phyloP scores from a whole-genome alignment of 108 stramenopile genomes.

The Skeletonema costatum region DNA sequence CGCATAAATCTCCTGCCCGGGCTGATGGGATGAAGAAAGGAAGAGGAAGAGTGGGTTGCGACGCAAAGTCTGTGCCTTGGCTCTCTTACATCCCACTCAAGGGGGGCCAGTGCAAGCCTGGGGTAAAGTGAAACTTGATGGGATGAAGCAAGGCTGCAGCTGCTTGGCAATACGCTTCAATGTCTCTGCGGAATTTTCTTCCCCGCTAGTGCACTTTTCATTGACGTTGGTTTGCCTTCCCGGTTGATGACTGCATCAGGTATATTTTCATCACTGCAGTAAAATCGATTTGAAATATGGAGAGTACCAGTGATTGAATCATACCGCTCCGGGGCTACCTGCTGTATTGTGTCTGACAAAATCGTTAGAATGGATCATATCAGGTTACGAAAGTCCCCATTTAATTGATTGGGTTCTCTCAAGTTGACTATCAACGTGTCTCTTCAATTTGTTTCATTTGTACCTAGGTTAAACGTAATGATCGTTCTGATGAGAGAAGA shows the following conservation, averaged over 20 bases:
- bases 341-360: conserved; percentile 1
- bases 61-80: no score
- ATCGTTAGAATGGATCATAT: neutral
- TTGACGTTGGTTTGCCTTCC: conserved; percentile 65
- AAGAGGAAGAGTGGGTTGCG: no score
- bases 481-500: conserved; percentile 34
- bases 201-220: conserved; percentile 65
- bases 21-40: conserved; percentile 7
- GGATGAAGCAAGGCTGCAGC: conserved; percentile 37
- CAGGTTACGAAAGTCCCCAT: conserved; percentile 54
- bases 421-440: neutral
- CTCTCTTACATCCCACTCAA: no score
- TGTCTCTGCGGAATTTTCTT: conserved; percentile 73
- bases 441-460: conserved; percentile 1
- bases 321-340: conserved; percentile 29
- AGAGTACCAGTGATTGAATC: conserved; percentile 69
- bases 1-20: conserved; percentile 8
- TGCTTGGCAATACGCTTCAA: conserved; percentile 69
- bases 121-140: neutral
- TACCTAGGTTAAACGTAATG: conserved; percentile 58
- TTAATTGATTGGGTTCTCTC: neutral
- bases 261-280: conserved; percentile 25
- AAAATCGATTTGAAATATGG: no score
- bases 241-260: conserved; percentile 52
- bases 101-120: conserved; percentile 26